Evolutionary conservation across 164 flowering plant genomes (phyloP), one percentile per base, ranked within the genome.

Genomic region (Buxus sempervirens): DNA sequence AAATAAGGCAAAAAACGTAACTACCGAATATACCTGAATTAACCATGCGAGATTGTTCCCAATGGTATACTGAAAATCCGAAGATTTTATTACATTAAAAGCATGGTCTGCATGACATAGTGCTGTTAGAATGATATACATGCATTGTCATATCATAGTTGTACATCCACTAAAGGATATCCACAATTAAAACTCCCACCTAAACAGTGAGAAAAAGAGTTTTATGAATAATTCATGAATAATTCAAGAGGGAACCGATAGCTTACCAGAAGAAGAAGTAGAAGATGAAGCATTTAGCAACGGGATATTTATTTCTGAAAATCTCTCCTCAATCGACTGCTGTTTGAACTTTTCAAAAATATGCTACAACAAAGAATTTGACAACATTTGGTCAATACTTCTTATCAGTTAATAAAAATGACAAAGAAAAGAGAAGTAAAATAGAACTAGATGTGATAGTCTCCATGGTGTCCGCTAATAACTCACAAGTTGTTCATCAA

Each of bases 401-500:
- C 18, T 18, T 22, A 27, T 25, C 12, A 67, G 19, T 65, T 3
- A 15, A 66, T 15, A 61, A 42, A 62, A 23, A 32, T 21, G 15
- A 26, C 21, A 49, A 66, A 38, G 9, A 13, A 15, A 68, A 62
- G 38, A 66, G 7, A 51, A 13, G 45, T 25, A 58, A n/a, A 1
- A 45, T 25, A 55, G 19, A 58, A 57, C n/a, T n/a, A 32, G 21
- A 60, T 48, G n/a, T 20, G 16, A 9, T 41, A 27, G 24, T 18
- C 41, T 41, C 62, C 36, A 6, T 25, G 10, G 19, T 15, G 45
- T 42, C 5, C 14, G 45, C 26, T 41, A 71, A 64, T n/a, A 27
- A 79, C 96, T 75, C 78, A 93, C 98, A 72, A 60, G 60, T 27
- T 90, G 82, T 58, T 95, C 98, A 65, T 90, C 97, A 60, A 92